Evolutionary conservation across 2,329 filamentous ascomycete genomes (phyloP).

Genomic region (Colletotrichum scovillei): DNA sequence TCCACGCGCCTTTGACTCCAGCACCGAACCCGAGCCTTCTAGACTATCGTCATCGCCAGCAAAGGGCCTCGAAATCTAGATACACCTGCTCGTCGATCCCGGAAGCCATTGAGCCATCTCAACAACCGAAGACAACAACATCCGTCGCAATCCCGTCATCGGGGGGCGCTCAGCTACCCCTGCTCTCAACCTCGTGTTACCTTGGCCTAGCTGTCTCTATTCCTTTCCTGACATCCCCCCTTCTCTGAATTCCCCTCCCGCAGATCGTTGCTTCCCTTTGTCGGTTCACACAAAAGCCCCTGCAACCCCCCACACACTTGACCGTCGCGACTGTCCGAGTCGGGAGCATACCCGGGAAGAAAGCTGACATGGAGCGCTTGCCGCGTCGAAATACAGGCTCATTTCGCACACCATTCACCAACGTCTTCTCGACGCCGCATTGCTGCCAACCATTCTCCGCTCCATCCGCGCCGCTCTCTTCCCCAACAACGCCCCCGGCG

Average conservation of each 20-base stretch:
- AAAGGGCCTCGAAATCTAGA: not conserved
- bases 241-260: slow-evolving; percentile 16
- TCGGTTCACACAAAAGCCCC: slow-evolving; percentile 33
- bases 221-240: slow-evolving; percentile 5
- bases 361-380: slow-evolving; percentile 33
- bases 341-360: slow-evolving; percentile 27
- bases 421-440: slow-evolving; percentile 70
- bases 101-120: not conserved
- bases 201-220: not conserved
- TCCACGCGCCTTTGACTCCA: not conserved
- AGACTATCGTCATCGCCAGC: not conserved
- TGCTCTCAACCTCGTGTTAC: slow-evolving; percentile 12
- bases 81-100: not conserved
- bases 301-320: slow-evolving; percentile 39
- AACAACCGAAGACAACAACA: not conserved
- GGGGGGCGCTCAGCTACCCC: not conserved
- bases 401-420: slow-evolving; percentile 68
- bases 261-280: slow-evolving; percentile 32
- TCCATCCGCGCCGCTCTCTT: slow-evolving; percentile 83
- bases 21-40: not conserved
- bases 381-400: slow-evolving; percentile 55
- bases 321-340: slow-evolving; percentile 22
- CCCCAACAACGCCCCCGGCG: slow-evolving; percentile 82
- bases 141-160: not conserved
- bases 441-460: slow-evolving; percentile 75